Conservation (phyloP, 2,329 filamentous ascomycete species). For the Teratosphaeria nubilosa region DNA sequence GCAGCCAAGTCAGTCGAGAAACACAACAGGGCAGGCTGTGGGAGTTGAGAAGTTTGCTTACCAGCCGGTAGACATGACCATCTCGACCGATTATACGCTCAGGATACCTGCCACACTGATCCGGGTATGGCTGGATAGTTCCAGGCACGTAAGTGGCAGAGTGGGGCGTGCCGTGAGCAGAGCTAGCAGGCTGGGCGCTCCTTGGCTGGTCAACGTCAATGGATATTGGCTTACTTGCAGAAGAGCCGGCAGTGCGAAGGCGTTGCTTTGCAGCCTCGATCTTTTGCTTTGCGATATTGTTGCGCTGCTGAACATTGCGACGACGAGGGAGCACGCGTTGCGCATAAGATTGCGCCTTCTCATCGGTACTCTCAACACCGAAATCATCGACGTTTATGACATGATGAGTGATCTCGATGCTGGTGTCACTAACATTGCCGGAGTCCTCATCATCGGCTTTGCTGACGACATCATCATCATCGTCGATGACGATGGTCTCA, state of each 20-base stretch:
- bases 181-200: not conserved
- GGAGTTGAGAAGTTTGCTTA: not conserved
- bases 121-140: not conserved
- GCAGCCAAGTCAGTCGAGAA: not conserved
- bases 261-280: constrained; percentile 7
- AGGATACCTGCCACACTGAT: not conserved
- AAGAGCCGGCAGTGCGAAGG: not conserved
- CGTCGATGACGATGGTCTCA: constrained; percentile 54
- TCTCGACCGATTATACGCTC: not conserved
- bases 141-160: not conserved
- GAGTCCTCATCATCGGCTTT: constrained; percentile 15
- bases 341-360: constrained; percentile 11
- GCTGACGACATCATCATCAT: constrained; percentile 42
- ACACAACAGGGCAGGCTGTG: not conserved
- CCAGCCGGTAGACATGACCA: not conserved
- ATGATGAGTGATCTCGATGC: constrained; percentile 20
- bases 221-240: not conserved
- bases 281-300: constrained; percentile 8
- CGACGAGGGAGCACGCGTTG: constrained; percentile 9
- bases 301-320: constrained; percentile 6
- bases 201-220: not conserved
- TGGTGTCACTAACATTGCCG: constrained; percentile 18
- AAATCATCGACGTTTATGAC: constrained; percentile 17
- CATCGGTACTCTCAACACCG: constrained; percentile 18
- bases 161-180: not conserved